Percentiles rank a stretch among this genome's conserved stretches.
Conservation (phyloP, 441 rosid species). For the Lagerstroemia fauriei region DNA sequence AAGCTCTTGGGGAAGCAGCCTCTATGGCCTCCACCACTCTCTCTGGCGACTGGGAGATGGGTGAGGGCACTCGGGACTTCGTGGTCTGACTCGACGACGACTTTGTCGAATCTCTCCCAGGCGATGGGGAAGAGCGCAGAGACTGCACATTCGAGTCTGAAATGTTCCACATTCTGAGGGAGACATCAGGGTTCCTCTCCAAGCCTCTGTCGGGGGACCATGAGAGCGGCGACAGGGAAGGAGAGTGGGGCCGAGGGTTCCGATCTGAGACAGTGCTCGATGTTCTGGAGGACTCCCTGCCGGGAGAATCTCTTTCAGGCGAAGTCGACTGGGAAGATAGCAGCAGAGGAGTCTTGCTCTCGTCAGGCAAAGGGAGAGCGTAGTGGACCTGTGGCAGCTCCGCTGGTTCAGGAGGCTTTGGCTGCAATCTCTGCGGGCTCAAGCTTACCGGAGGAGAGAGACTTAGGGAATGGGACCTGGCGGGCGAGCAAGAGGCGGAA, state of each 20-base stretch:
- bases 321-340: constrained; percentile 14
- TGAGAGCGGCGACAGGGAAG: constrained; percentile 47
- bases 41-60: constrained; percentile 11
- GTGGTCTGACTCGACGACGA: not conserved
- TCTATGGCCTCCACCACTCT: constrained; percentile 39
- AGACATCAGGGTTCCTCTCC: constrained; percentile 42
- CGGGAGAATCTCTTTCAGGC: constrained; percentile 7
- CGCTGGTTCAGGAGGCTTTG: constrained; percentile 47
- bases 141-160: constrained; percentile 36
- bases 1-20: constrained; percentile 37
- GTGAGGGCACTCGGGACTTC: not conserved
- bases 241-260: constrained; percentile 11
- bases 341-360: constrained; percentile 31
- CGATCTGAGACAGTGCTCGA: constrained; percentile 7
- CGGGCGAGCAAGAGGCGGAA: constrained; percentile 70
- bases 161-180: constrained; percentile 42
- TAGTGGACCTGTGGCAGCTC: constrained; percentile 15
- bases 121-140: constrained; percentile 39
- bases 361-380: constrained; percentile 23
- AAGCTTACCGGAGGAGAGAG: constrained; percentile 76
- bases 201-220: constrained; percentile 45
- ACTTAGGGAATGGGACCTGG: constrained; percentile 67
- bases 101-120: constrained; percentile 37
- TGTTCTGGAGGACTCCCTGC: constrained; percentile 25
- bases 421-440: constrained; percentile 55